A percentile compares a stretch with the other conserved stretches of the same genome.
These are phyloP conservation scores for Thinopyrum elongatum DNA, from an alignment of 176 grass and related monocot species.

Conservation along the genomic window DNA sequence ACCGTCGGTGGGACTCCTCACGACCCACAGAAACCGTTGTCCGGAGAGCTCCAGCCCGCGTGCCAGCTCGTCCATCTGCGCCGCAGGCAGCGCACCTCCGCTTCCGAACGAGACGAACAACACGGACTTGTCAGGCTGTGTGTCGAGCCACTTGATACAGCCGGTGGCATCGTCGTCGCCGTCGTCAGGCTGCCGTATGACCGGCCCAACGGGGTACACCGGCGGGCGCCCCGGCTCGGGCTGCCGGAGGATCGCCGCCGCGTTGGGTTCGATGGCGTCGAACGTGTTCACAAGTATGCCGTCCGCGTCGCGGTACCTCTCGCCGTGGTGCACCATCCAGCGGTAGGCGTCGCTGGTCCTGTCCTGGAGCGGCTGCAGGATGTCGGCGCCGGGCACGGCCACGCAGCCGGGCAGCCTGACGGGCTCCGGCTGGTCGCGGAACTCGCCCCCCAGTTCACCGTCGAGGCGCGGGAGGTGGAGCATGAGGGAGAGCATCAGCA, in stretches of 20 bases:
- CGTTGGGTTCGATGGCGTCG: slow-evolving; percentile 35
- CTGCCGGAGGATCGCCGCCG: slow-evolving; percentile 18
- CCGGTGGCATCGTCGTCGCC: background rate
- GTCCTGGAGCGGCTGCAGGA: slow-evolving; percentile 45
- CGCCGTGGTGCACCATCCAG: slow-evolving; percentile 47
- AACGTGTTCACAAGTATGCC: slow-evolving; percentile 60
- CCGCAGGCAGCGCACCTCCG: slow-evolving; percentile 7
- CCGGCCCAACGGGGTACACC: slow-evolving; percentile 42
- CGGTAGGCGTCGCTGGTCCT: slow-evolving; percentile 36
- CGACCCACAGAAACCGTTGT: slow-evolving; percentile 41
- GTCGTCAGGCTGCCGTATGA: background rate
- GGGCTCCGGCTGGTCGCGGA: slow-evolving; percentile 40
- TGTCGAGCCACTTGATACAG: slow-evolving; percentile 43
- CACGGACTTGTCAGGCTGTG: slow-evolving; percentile 32
- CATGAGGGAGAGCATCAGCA: slow-evolving; percentile 50
- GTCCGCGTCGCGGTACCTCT: slow-evolving; percentile 33
- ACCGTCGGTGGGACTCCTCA: slow-evolving; percentile 28
- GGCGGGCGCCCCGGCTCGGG: slow-evolving; percentile 31
- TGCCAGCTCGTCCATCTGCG: slow-evolving; percentile 42
- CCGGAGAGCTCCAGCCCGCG: slow-evolving; percentile 38
- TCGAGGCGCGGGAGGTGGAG: slow-evolving; percentile 47
- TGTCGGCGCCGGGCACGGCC: slow-evolving; percentile 37
- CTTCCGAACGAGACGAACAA: slow-evolving; percentile 53
- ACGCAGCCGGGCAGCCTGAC: slow-evolving; percentile 55
- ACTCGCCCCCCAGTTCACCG: slow-evolving; percentile 16